Evolutionary conservation across 2,329 filamentous ascomycete species (phyloP), one percentile per base, ranked within the genome.

Genomic region (Zymoseptoria pseudotritici): DNA sequence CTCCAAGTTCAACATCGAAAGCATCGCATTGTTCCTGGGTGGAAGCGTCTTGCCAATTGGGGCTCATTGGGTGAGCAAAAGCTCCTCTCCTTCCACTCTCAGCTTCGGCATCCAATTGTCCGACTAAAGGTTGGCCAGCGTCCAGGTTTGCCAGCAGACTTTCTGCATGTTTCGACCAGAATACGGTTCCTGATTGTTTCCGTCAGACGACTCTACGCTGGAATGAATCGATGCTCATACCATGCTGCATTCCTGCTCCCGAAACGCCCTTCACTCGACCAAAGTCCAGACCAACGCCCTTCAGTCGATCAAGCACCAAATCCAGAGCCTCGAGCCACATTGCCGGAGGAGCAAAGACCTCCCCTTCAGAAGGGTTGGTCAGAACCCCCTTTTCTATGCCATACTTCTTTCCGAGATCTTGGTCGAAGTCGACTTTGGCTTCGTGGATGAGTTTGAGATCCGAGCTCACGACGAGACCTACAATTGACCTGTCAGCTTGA

Each of bases 21-120:
- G 84, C 81, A 73, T 97, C 91, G 72, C 92, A 97, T 77, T 99
- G 90, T 66, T 81, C 81, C 77, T 97, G 91, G 1, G 94, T 97
- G 76, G 91, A 96, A 63, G 92, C 88, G 74, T 99, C 94, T 77
- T 97, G 94, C 94, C 94, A 99, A 74, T 97, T 99, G 7, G 94
- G 94, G 65, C 90, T 91, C 77, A 86, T 92, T 4, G 89, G 86
- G 73, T 95, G 88, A 17, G 91, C 89, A 71, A 97, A 90, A 0
- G 88, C 89, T 2, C 76, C 72, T 61, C 74, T 73, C 2, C 69
- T 65, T 5, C 71, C 69, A 24, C 74, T 69, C 60, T 74, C 75
- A 3, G n/a, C 36, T 46, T 46, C 36, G 36, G 36, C 52, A 53
- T 52, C 50, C 24, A 97, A 78, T 77, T 96, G 91, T 61, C 89